Evolutionary conservation across 306 rosid species (phyloP), one percentile per base, ranked within the genome.

Genomic region (Vachellia collinsii): DNA sequence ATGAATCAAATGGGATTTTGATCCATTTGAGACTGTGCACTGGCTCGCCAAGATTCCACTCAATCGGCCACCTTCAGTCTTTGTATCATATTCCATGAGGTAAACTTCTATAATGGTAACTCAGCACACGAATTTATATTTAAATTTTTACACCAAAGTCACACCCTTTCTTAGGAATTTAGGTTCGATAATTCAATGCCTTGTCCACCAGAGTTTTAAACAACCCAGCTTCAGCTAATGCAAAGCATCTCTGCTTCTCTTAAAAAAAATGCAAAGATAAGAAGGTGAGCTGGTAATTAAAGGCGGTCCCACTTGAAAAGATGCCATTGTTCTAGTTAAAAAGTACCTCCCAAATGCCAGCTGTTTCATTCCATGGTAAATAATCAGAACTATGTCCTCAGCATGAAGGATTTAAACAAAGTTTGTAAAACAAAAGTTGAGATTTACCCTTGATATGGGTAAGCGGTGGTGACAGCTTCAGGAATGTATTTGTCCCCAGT

Each of bases 391-490:
- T 23, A 42, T 37, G 20, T 14, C 19, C 43, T 69, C 69, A 7
- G 62, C 61, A 34, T 44, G 54, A 66, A 16, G 72, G 65, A 64
- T 44, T 23, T 36, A 59, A 59, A 25, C 66, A 59, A 76, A 72
- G 37, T 58, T 73, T 68, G 74, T 43, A 66, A 46, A 61, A 51
- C 54, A 54, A 36, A 58, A 29, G 82, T 63, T 74, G 80, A 78
- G 46, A 81, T 50, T 13, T 87, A 84, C 88, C 88, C 72, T 72
- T 66, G 81, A 72, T 54, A 41, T 34, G 79, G 47, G 43, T 42
- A 16, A 11, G 82, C 25, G 62, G 82, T 44, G 20, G 50, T 2
- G 65, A 36, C 80, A 72, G 76, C 68, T 81, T 76, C 77, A 76
- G 75, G 82, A 65, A 9, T 10, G 44, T 82, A 72, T 16, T 74